These are phyloP conservation scores for Pelargonium australe DNA, from an alignment of 441 rosid genomes.

Conservation along the genomic window DNA sequence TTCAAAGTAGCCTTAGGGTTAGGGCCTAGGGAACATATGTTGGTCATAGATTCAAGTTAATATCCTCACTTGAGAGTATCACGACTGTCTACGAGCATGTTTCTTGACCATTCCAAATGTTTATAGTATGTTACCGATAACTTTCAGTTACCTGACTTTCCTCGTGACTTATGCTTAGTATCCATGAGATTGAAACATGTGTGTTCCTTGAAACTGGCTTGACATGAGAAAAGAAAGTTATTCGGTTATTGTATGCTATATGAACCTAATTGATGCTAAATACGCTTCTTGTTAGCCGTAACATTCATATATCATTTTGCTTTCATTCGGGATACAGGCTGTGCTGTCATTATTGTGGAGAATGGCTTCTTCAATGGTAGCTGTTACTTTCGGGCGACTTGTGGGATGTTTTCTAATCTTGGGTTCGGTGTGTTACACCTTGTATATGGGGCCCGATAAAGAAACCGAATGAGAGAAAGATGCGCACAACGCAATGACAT, in stretches of 20 bases:
- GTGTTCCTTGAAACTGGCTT: no score
- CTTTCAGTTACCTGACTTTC: no score
- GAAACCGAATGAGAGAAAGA: conserved; percentile 39
- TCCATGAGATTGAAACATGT: no score
- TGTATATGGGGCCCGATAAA: conserved; percentile 63
- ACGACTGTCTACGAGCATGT: no score
- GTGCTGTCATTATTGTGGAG: conserved; percentile 58
- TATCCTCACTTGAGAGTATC: background rate
- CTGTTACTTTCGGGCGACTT: conserved; percentile 49
- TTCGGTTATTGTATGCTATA: no score
- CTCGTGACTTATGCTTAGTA: no score
- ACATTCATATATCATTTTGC: background rate
- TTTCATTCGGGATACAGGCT: conserved; percentile 30
- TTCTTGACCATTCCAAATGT: no score
- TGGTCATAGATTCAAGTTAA: background rate
- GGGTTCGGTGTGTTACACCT: conserved; percentile 53
- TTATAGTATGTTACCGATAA: no score
- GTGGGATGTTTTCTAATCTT: conserved; percentile 65
- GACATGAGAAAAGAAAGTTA: no score
- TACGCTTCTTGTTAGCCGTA: background rate
- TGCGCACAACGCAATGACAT: background rate
- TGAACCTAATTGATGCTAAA: no score
- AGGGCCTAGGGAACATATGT: background rate
- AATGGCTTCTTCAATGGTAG: conserved; percentile 31
- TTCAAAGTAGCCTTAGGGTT: background rate